Conservation (phyloP, 352 stramenopile species). For the Saprolegnia parasitica region DNA sequence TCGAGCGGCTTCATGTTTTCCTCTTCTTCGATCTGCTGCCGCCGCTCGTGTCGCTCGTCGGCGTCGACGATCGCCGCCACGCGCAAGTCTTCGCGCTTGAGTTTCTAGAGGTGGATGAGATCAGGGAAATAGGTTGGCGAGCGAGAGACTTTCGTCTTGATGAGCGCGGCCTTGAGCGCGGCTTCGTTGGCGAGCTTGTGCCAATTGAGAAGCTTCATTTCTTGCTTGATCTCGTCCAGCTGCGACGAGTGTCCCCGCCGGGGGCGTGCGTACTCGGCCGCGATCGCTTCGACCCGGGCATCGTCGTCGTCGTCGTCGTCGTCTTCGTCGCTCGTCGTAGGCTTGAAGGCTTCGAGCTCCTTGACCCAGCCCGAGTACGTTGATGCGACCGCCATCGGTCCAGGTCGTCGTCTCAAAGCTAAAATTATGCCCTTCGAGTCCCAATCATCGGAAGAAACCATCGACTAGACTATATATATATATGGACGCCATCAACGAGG, state of each 20-base stretch:
- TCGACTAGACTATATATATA: too few relatives aligned
- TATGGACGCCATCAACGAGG: too few relatives aligned
- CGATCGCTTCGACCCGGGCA: conserved; percentile 34
- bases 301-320: conserved; percentile 35
- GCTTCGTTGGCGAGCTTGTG: conserved; percentile 93
- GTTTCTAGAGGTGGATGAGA: conserved; percentile 36
- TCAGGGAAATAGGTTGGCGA: background rate
- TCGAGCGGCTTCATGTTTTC: conserved; percentile 89
- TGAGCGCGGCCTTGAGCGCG: conserved; percentile 86
- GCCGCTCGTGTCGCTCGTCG: conserved; percentile 79
- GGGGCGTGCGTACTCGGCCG: conserved; percentile 6
- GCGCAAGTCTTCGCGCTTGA: conserved; percentile 68
- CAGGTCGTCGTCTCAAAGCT: conserved; percentile 6
- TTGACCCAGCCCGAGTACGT: conserved; percentile 52
- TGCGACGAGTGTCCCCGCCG: conserved; percentile 31
- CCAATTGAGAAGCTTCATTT: conserved; percentile 94
- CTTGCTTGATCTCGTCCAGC: conserved; percentile 81
- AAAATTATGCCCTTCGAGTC: too few relatives aligned
- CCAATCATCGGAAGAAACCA: too few relatives aligned
- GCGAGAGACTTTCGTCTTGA: conserved; percentile 58
- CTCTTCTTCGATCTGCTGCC: conserved; percentile 90
- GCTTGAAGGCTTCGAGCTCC: conserved; percentile 55
- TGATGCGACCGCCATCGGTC: conserved; percentile 29
- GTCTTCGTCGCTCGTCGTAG: conserved; percentile 21
- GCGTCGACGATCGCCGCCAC: conserved; percentile 41